phyloP scores from a whole-genome alignment of 164 flowering plant genomes.

The Stephania yunnanensis region DNA sequence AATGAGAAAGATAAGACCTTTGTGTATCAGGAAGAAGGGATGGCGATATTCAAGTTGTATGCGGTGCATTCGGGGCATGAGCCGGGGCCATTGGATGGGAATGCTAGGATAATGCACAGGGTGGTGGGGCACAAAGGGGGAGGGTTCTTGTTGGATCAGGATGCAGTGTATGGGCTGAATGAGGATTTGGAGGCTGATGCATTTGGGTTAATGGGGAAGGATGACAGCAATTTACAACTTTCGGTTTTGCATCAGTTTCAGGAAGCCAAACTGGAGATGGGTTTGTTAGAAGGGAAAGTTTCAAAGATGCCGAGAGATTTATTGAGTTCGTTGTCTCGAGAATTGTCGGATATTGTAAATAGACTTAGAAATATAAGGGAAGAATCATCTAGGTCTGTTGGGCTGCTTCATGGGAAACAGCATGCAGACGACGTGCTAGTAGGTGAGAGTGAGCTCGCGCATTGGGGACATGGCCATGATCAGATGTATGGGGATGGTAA shows the following conservation, averaged over 20 bases:
- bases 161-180: slow-evolving; percentile 58
- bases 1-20: slow-evolving; percentile 96
- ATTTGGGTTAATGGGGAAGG: slow-evolving; percentile 55
- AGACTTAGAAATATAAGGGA: slow-evolving; percentile 64
- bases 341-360: slow-evolving; percentile 57
- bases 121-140: slow-evolving; percentile 73
- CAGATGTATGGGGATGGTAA: slow-evolving; percentile 65
- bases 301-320: slow-evolving; percentile 49
- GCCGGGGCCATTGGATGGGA: slow-evolving; percentile 96
- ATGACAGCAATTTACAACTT: slow-evolving; percentile 52
- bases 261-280: slow-evolving; percentile 63
- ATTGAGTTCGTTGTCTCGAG: slow-evolving; percentile 60
- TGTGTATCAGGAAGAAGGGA: slow-evolving; percentile 91
- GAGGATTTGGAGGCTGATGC: slow-evolving; percentile 64
- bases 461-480: slow-evolving; percentile 70
- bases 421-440: slow-evolving; percentile 67
- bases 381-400: slow-evolving; percentile 44
- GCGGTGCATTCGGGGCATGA: slow-evolving; percentile 98
- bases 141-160: slow-evolving; percentile 64
- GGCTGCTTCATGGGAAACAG: slow-evolving; percentile 44
- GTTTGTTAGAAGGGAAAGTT: slow-evolving; percentile 58
- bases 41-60: slow-evolving; percentile 84
- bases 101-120: slow-evolving; percentile 95
- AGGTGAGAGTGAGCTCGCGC: slow-evolving; percentile 67
- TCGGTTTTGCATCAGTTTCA: slow-evolving; percentile 71